Conservation (phyloP, 192 early-diverging fungal species). For the Backusella tuberculispora region DNA sequence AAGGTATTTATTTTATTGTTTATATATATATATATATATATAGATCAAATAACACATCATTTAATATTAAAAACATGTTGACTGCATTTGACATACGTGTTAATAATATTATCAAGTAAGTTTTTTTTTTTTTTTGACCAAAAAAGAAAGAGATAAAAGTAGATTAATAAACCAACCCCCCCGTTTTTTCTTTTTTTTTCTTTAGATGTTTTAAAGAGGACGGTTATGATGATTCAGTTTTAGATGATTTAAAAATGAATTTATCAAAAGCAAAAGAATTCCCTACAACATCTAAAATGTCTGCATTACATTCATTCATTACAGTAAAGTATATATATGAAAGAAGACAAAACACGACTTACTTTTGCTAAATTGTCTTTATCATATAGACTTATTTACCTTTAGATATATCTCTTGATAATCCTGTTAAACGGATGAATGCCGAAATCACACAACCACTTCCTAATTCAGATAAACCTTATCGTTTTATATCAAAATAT, state of each 20-base stretch:
- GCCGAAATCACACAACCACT: conserved; percentile 29
- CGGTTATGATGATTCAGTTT: conserved; percentile 17
- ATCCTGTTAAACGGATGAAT: conserved; percentile 31
- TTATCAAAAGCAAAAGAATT: conserved; percentile 39
- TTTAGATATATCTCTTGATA: conserved; percentile 28
- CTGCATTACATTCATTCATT: conserved; percentile 37
- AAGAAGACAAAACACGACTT: too few species aligned
- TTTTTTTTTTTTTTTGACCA: too few species aligned
- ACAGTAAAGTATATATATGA: conserved; percentile 20
- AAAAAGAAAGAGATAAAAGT: too few species aligned
- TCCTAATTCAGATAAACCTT: conserved; percentile 34
- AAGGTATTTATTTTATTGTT: background rate
- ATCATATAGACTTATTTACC: conserved; percentile 36
- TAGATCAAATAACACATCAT: conserved; percentile 29
- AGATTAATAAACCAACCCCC: too few species aligned
- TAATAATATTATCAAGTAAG: conserved; percentile 39
- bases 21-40: background rate
- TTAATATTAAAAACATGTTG: conserved; percentile 49
- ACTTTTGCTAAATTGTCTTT: too few species aligned
- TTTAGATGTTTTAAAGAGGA: conserved; percentile 28
- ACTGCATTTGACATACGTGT: conserved; percentile 44
- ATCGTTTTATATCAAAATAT: conserved; percentile 24
- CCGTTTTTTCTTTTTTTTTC: background rate
- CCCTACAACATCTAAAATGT: conserved; percentile 38
- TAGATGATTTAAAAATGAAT: conserved; percentile 42